Evolutionary conservation across 805 yeast genomes (phyloP).

Genomic region (Teunomyces tritomae): DNA sequence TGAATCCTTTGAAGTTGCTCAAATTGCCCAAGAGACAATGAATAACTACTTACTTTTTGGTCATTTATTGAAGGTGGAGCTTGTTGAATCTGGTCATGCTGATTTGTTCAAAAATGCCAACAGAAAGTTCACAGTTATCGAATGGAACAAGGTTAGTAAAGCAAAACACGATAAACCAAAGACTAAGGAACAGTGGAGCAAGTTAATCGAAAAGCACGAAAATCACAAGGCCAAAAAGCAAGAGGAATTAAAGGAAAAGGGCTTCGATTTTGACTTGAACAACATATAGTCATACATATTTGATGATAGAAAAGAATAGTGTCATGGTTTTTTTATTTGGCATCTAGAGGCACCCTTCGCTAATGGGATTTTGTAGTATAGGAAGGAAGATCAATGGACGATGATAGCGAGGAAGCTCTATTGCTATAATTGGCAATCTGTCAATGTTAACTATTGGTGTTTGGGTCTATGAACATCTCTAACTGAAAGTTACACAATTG

Average conservation of each 20-base stretch:
- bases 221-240: conserved; percentile 43
- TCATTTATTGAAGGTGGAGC: conserved; percentile 67
- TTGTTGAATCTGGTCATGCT: conserved; percentile 56
- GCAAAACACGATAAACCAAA: conserved; percentile 57
- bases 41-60: conserved; percentile 88
- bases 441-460: neutral
- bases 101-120: conserved; percentile 60
- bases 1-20: conserved; percentile 68
- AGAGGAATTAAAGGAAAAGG: conserved; percentile 50
- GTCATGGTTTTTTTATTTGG: neutral
- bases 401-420: no score
- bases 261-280: conserved; percentile 49
- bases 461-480: neutral
- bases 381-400: no score
- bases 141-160: conserved; percentile 56
- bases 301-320: conserved; percentile 1
- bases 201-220: conserved; percentile 47
- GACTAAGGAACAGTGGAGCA: conserved; percentile 54
- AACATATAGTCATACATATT: conserved; percentile 3
- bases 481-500: neutral
- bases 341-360: no score
- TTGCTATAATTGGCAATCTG: neutral
- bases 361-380: no score
- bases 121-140: conserved; percentile 53
- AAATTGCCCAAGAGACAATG: conserved; percentile 92